Conservation (phyloP, 192 early-diverging fungal genomes). For the Entomortierella beljakovae region DNA sequence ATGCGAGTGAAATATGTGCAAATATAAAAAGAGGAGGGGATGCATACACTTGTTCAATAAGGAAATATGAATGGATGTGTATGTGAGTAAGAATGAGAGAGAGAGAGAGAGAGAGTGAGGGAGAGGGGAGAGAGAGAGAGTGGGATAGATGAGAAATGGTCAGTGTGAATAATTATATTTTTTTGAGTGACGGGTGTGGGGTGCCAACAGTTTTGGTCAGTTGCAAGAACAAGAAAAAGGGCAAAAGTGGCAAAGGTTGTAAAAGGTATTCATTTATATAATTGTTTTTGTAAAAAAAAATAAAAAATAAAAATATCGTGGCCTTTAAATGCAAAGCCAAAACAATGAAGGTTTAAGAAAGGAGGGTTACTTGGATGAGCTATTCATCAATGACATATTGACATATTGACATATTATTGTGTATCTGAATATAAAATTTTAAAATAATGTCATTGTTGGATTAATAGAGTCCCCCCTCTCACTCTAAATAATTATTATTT, state of each 20-base stretch:
- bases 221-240: slow-evolving; percentile 11
- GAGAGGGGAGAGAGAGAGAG: not conserved
- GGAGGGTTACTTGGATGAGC: not conserved
- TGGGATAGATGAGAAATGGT: not conserved
- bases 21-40: too few relatives aligned
- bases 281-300: not conserved
- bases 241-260: slow-evolving; percentile 3
- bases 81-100: not conserved
- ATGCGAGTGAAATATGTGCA: too few relatives aligned
- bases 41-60: too few relatives aligned
- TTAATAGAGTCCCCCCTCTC: too few relatives aligned
- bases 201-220: not conserved
- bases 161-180: too few relatives aligned
- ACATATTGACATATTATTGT: too few relatives aligned
- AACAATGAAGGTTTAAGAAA: not conserved
- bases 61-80: too few relatives aligned
- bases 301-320: not conserved
- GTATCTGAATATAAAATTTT: too few relatives aligned
- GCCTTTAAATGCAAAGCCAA: not conserved
- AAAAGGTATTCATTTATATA: slow-evolving; percentile 5
- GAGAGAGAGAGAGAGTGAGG: not conserved
- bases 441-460: too few relatives aligned
- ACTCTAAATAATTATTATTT: too few relatives aligned
- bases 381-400: too few relatives aligned
- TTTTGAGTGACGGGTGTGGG: slow-evolving; percentile 3